Evolutionary conservation across 306 rosid species (phyloP), one percentile per base, ranked within the genome.

Genomic region (Trichosanthes truncata): DNA sequence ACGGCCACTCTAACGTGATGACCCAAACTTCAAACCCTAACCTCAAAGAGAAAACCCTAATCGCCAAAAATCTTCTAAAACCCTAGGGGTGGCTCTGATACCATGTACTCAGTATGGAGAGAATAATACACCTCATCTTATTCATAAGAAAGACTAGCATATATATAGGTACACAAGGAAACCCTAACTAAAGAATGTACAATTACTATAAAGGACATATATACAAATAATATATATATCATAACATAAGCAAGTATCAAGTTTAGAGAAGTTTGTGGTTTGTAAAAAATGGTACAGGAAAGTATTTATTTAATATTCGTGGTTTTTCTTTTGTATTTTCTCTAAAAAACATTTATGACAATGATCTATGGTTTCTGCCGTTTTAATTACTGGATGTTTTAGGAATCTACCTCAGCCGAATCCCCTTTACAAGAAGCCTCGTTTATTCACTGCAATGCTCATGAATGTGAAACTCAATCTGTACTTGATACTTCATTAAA

Each of bases 341-440:
- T 73, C 59, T 48, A 3, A 6, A 31, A 46, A 25, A 13, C 53
- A 25, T 15, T 73, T 23, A 45, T n/a, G 60, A 36, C 25, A 9
- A 46, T 3, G 25, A 26, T 73, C 15, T 25, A 17, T 26, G 33
- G 6, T 48, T 48, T 73, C 40, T 73, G 11, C 6, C 15, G 23
- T 73, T 73, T 7, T 26, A 48, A 73, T 25, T 73, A 52, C 77
- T 48, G 77, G 77, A 48, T 72, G 77, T 46, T 48, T 25, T 72
- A 73, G 77, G 77, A 73, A 73, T 45, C 59, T 41, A 48, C 57
- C 55, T 73, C 77, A 46, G 43, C 36, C 12, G 77, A 46, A 73
- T 46, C 77, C 51, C 77, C 25, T 26, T 23, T 17, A 25, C 56
- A 48, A 46, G 60, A 46, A 46, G 41, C 23, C 9, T 48, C 57